Base-by-base conservation (phyloP, 352 stramenopile species). In the Globisporangium ultimum region DNA sequence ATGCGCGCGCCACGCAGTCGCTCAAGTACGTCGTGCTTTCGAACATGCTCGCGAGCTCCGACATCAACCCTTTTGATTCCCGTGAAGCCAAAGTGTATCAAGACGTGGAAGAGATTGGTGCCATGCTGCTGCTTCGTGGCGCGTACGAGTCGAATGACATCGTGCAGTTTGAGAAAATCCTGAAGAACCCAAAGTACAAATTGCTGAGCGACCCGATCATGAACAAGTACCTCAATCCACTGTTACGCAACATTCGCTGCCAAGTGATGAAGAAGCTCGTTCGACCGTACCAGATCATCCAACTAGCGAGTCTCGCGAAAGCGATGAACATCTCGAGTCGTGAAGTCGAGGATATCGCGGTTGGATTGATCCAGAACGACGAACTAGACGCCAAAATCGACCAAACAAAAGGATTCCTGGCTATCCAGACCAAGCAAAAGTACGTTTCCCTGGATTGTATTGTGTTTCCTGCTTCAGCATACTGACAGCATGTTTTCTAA, bases 131-230 rank as follows among this genome's bases (percentile, higher is more conserved):
- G 45, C 60, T 92, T 24, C 83, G 83, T 13, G 56, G 74, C 11
- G 80, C 82, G n/a, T 91, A 91, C 62, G 81, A 88, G 53, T 50
- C 75, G 34, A 96, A 98, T 68, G 91, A 98, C 57, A 96, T 98
- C 63, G 71, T 91, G 57, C 75, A 87, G 58, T 98, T 98, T 71
- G 93, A 98, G 66, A 79, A 80, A 48, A 89, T 98, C 18, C 78
- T 98, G 34, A 82, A 88, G 58, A 88, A 97, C 60, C 87, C 93
- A 28, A 93, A 97, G 68, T 88, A 94, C 60, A 81, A 89, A 50
- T 77, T 98, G 46, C 90, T 96, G 70, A 86, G 85, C 32, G 95
- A 98, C 75, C 84, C 94, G 46, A 97, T 98, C 71, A 97, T 98
- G 58, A 84, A 84, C 65, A 84, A 91, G 53, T 92, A 87, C 52